These are phyloP conservation scores for Candida neerlandica DNA, from an alignment of 1,139 yeast genomes.

Conservation along the genomic window DNA sequence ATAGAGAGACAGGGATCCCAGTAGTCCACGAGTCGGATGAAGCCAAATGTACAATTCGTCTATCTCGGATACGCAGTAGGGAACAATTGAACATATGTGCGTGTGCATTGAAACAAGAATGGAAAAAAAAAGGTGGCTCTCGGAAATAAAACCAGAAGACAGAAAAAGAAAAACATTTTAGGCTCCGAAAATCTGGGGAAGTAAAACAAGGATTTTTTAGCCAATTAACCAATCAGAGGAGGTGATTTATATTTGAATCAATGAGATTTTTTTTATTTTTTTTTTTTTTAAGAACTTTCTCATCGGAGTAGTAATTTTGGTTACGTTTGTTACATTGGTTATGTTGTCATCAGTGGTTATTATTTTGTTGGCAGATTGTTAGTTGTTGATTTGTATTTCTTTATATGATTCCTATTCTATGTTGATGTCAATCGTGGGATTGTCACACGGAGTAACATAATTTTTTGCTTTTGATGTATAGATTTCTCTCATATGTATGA, in stretches of 20 bases:
- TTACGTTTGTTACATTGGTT: not conserved
- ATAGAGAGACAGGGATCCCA: not conserved
- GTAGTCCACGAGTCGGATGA: not conserved
- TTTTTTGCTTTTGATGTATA: no score
- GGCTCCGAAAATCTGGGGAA: constrained; percentile 9
- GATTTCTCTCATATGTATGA: no score
- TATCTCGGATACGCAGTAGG: not conserved
- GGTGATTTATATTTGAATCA: not conserved
- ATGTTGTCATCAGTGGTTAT: not conserved
- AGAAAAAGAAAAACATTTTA: not conserved
- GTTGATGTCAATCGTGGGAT: no score
- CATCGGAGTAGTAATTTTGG: not conserved
- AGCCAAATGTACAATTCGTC: not conserved
- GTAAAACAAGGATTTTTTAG: not conserved
- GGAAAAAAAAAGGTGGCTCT: not conserved
- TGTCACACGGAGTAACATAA: no score
- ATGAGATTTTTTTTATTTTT: constrained; percentile 1
- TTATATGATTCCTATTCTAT: not conserved
- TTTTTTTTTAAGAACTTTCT: not conserved
- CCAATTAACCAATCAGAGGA: constrained; percentile 1
- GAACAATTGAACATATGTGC: no score
- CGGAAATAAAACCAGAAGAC: not conserved
- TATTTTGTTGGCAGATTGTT: not conserved
- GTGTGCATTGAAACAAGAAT: not conserved
- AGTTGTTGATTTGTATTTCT: not conserved